These are phyloP conservation scores for Aspergillus heteromorphus DNA, from an alignment of 495 filamentous ascomycete genomes.

Conservation along the genomic window DNA sequence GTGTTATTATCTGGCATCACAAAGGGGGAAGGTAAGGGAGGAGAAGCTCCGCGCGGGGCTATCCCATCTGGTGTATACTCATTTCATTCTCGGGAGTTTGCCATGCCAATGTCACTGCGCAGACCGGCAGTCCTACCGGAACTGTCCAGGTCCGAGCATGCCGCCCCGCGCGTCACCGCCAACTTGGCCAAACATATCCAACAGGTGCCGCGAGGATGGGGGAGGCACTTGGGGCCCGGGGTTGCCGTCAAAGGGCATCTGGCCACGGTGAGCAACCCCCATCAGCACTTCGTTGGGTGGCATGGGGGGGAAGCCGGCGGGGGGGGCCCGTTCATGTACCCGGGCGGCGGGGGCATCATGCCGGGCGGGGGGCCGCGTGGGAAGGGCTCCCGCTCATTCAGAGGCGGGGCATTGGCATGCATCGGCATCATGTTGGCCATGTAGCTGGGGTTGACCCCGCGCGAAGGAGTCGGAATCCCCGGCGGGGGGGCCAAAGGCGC, in stretches of 20 bases:
- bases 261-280: conserved; percentile 30
- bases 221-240: conserved; percentile 37
- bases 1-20: background rate
- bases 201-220: conserved; percentile 38
- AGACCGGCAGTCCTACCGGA: conserved; percentile 20
- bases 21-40: background rate
- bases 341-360: conserved; percentile 49
- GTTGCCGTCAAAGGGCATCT: conserved; percentile 35
- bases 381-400: conserved; percentile 36
- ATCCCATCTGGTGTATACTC: background rate
- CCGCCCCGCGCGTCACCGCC: conserved; percentile 34
- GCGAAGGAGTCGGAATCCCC: conserved; percentile 37
- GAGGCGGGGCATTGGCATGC: conserved; percentile 31
- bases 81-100: background rate
- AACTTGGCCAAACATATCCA: conserved; percentile 45
- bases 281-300: conserved; percentile 42
- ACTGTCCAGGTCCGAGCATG: conserved; percentile 40
- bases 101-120: background rate
- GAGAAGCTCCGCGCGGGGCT: background rate
- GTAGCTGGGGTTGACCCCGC: conserved; percentile 38
- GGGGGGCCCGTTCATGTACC: conserved; percentile 45
- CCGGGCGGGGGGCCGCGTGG: conserved; percentile 40
- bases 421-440: conserved; percentile 42
- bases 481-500: conserved; percentile 41
- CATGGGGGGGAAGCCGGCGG: conserved; percentile 43